phyloP scores from a whole-genome alignment of 148 eudicot species.

The Silene uniflora region DNA sequence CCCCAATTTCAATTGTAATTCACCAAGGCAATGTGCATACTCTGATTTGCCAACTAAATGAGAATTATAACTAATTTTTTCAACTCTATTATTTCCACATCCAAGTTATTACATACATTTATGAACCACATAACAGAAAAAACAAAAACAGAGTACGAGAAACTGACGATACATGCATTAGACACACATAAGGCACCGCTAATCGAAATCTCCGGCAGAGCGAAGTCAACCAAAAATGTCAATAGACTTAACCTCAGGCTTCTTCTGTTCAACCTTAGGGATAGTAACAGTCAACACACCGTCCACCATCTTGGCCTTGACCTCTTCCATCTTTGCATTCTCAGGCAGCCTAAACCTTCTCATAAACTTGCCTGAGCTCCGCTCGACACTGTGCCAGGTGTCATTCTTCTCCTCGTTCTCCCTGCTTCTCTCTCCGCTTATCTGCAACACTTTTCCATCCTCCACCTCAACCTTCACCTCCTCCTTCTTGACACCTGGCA shows the following conservation, averaged over 20 bases:
- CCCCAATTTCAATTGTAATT: too few species aligned
- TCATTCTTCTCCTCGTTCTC: constrained; percentile 33
- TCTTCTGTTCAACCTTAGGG: constrained; percentile 25
- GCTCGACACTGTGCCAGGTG: constrained; percentile 39
- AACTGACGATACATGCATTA: too few species aligned
- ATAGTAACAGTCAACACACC: constrained; percentile 33
- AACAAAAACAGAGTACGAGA: too few species aligned
- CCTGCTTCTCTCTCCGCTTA: constrained; percentile 37
- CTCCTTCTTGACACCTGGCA: constrained; percentile 43
- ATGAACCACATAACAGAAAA: too few species aligned
- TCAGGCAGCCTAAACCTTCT: constrained; percentile 42
- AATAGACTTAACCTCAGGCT: constrained; percentile 28
- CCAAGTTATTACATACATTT: too few species aligned
- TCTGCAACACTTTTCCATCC: constrained; percentile 30
- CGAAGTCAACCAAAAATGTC: constrained; percentile 20
- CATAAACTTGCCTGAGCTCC: constrained; percentile 33
- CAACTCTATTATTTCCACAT: too few species aligned
- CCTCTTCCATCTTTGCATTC: constrained; percentile 30
- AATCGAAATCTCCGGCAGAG: too few species aligned
- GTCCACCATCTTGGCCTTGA: constrained; percentile 33
- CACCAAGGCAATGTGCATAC: too few species aligned
- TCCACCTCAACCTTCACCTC: constrained; percentile 45
- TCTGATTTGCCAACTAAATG: too few species aligned
- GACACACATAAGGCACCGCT: too few species aligned
- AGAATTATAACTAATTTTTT: too few species aligned